phyloP scores from a whole-genome alignment of 2,329 filamentous ascomycete genomes.

The Trichoderma harzianum region DNA sequence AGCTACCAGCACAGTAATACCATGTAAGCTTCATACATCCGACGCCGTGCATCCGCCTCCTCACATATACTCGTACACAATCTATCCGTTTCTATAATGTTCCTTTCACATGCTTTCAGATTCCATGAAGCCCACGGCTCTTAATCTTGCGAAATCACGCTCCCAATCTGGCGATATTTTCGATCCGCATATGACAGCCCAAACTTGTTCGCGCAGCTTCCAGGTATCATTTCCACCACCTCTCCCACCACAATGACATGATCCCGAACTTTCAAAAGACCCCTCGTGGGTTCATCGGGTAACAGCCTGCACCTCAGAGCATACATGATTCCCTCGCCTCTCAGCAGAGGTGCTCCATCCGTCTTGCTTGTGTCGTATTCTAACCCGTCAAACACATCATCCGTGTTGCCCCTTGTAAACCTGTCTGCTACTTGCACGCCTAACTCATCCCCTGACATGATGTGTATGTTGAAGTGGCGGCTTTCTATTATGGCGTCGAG shows the following conservation, averaged over 20 bases:
- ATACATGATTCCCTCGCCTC: constrained; percentile 51
- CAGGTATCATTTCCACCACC: constrained; percentile 44
- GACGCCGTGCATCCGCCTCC: not conserved
- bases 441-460: constrained; percentile 45
- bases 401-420: constrained; percentile 49
- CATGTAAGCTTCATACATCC: not conserved
- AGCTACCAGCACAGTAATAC: not conserved
- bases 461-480: constrained; percentile 52
- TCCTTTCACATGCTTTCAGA: not conserved
- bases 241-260: constrained; percentile 53
- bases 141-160: constrained; percentile 28
- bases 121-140: too few relatives aligned
- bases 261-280: constrained; percentile 47
- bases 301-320: constrained; percentile 44
- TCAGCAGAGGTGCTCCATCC: constrained; percentile 40
- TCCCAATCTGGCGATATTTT: constrained; percentile 44
- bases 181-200: constrained; percentile 50
- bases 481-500: constrained; percentile 47
- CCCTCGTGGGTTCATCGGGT: constrained; percentile 36
- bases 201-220: constrained; percentile 34
- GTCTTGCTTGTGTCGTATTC: constrained; percentile 23
- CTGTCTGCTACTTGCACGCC: constrained; percentile 51
- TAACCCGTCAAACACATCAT: constrained; percentile 39
- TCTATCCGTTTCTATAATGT: constrained; percentile 9
- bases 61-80: constrained; percentile 13